Percentiles rank a stretch among this genome's conserved stretches.
phyloP scores from a whole-genome alignment of 1,139 yeast species.

The Pichia cactophila region DNA sequence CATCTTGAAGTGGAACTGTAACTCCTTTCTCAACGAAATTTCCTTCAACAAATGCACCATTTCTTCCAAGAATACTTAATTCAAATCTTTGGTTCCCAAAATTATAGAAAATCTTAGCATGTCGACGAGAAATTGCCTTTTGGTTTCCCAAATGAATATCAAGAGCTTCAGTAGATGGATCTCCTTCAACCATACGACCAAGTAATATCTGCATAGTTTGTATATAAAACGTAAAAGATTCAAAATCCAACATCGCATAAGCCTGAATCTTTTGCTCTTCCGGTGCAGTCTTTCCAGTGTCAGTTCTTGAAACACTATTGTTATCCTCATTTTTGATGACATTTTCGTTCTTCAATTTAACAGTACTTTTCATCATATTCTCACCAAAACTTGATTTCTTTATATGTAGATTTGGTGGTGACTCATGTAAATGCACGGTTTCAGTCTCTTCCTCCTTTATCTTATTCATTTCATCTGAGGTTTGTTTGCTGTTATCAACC shows the following conservation, averaged over 20 bases:
- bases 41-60: constrained; percentile 94
- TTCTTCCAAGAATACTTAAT: constrained; percentile 80
- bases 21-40: constrained; percentile 80
- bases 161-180: constrained; percentile 47
- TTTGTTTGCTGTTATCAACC: background rate
- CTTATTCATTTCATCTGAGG: background rate
- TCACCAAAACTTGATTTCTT: background rate
- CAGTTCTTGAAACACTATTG: background rate
- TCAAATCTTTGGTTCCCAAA: constrained; percentile 93
- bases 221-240: constrained; percentile 85
- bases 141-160: constrained; percentile 90
- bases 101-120: constrained; percentile 90
- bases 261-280: constrained; percentile 51
- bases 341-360: background rate
- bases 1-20: constrained; percentile 76
- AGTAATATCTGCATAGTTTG: constrained; percentile 90
- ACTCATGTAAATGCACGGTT: constrained; percentile 11
- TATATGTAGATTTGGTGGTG: constrained; percentile 3
- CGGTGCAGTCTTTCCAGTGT: background rate
- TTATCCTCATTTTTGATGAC: background rate
- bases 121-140: constrained; percentile 86
- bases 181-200: constrained; percentile 82
- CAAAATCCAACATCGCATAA: constrained; percentile 89
- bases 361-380: background rate
- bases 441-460: constrained; percentile 11